Conservation (phyloP, 805 yeast genomes). For the Jamesozyma rosinii region DNA sequence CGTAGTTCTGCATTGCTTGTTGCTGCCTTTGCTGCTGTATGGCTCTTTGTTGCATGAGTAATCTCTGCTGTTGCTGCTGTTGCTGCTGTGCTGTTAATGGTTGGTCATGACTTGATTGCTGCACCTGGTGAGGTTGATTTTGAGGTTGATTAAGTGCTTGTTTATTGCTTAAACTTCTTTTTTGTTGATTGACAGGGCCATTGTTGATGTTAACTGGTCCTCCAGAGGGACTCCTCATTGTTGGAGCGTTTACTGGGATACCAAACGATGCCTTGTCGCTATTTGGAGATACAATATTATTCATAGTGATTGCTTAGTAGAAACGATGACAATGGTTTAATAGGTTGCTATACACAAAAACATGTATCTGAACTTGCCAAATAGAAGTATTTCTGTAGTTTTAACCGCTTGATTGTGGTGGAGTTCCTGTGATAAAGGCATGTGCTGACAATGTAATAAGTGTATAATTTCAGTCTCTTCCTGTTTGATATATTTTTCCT, state of each 20-base stretch:
- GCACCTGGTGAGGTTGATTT: neutral
- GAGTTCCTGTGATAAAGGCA: too few species aligned
- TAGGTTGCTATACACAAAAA: too few species aligned
- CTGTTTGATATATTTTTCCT: too few species aligned
- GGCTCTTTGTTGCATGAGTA: conserved; percentile 28
- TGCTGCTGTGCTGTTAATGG: conserved; percentile 1
- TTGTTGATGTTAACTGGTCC: conserved; percentile 8
- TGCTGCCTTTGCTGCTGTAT: conserved; percentile 30
- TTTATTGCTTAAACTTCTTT: conserved; percentile 8
- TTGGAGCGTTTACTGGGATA: conserved; percentile 15
- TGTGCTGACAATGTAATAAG: too few species aligned
- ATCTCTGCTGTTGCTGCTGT: conserved; percentile 21
- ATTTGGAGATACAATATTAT: neutral
- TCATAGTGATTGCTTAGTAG: neutral
- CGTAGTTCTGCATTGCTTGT: conserved; percentile 36
- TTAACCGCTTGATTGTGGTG: too few species aligned
- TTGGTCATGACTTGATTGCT: neutral
- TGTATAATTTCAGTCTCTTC: too few species aligned
- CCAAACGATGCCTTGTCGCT: conserved; percentile 8
- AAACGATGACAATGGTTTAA: too few species aligned
- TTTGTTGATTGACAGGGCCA: conserved; percentile 1
- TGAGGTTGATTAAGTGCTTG: conserved; percentile 12
- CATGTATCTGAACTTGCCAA: too few species aligned
- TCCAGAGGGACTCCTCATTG: conserved; percentile 5
- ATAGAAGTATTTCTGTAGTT: too few species aligned